Evolutionary conservation across 140 eudicot genomes (phyloP), one percentile per base, ranked within the genome.

Genomic region (Stevia rebaudiana): DNA sequence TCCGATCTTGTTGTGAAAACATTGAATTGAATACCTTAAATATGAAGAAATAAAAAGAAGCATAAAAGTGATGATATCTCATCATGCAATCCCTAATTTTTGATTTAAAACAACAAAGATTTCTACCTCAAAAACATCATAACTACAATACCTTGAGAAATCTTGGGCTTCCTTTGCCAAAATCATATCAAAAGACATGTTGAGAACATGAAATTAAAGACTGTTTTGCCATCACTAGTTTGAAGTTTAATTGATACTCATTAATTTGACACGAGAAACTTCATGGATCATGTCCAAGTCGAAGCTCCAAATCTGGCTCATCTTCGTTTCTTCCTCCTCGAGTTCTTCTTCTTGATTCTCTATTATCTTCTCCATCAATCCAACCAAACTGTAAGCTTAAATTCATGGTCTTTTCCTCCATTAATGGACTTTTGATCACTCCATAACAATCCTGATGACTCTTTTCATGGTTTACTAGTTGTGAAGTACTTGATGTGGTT

Each of bases 301-400:
- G 80, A 52, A 87, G 95, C 83, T 87, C 95, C 83, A 87, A 77
- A 75, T 87, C 95, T 51, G 82, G 35, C 17, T 72, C 94, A 11
- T 80, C 80, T 40, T 79, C 77, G 55, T 64, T 48, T 67, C 25
- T 63, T 36, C 69, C 70, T n/a, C 43, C 69, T 40, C 15, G 54
- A 28, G 24, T 47, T 17, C 76, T 61, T 39, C 73, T 70, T 24
- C 56, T 68, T 43, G 71, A 63, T 62, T 25, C 78, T 69, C 19
- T 37, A 66, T 74, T 76, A 66, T 74, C 82, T 39, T 68, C 87
- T 12, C 49, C 82, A 53, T 28, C 42, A n/a, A 61, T 9, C 53
- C 78, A 51, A 3, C 66, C 77, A 64, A 60, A 80, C 15, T 68
- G 76, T 75, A 76, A 67, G 64, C 82, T 70, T 77, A 80, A 59